A percentile compares a stretch with the other conserved stretches of the same genome.
Conservation (phyloP, 306 rosid genomes). For the Quercus wislizeni region DNA sequence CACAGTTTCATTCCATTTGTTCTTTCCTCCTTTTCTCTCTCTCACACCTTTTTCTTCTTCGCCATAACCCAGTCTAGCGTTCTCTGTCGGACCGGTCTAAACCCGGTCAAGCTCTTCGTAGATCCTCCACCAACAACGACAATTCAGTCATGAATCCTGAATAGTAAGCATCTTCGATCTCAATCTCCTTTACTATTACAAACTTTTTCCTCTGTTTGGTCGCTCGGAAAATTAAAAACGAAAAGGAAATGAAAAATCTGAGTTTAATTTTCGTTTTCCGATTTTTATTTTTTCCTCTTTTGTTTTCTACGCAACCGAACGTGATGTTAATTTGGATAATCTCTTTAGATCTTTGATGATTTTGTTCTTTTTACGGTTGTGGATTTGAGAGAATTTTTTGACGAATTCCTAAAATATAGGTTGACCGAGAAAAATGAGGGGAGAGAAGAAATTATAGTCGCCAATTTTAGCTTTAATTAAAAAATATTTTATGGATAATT, state of each 20-base stretch:
- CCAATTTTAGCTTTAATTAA: neutral
- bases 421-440: neutral
- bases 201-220: neutral
- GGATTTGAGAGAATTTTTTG: neutral
- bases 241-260: neutral
- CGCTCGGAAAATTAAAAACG: neutral
- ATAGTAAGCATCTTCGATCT: constrained; percentile 38
- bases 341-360: constrained; percentile 21
- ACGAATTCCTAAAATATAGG: neutral
- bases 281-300: neutral
- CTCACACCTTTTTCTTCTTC: neutral
- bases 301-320: neutral
- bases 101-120: constrained; percentile 28
- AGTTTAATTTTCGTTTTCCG: neutral
- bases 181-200: neutral
- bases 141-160: constrained; percentile 48
- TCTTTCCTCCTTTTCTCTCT: neutral
- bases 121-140: neutral
- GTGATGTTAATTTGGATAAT: neutral
- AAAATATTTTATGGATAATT: neutral
- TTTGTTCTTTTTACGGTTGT: neutral
- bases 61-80: neutral
- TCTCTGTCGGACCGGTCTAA: constrained; percentile 25
- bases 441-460: neutral
- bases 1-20: neutral